Percentiles rank a stretch among this genome's conserved stretches.
These are phyloP conservation scores for Colletotrichum orchidophilum DNA, from an alignment of 2,329 filamentous ascomycete species.

Conservation along the genomic window DNA sequence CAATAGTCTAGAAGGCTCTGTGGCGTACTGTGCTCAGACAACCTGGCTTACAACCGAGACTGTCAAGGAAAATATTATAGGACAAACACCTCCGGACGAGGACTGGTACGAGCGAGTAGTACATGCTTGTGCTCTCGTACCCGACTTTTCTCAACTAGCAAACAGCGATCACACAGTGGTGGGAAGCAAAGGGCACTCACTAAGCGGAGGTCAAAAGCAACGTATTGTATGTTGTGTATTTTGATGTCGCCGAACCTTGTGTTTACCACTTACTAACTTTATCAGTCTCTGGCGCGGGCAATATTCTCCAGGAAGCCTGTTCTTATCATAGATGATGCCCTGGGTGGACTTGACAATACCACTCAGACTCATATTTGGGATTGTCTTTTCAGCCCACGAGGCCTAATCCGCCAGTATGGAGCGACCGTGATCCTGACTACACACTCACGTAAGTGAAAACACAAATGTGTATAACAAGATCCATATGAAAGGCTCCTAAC, in stretches of 20 bases:
- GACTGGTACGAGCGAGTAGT: constrained; percentile 38
- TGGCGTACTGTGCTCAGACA: constrained; percentile 38
- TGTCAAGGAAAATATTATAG: constrained; percentile 39
- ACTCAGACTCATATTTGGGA: constrained; percentile 53
- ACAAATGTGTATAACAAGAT: constrained; percentile 22
- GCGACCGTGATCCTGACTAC: constrained; percentile 46
- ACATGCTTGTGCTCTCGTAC: constrained; percentile 32
- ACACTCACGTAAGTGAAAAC: constrained; percentile 40
- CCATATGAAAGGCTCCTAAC: not conserved
- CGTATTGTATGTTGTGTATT: constrained; percentile 40
- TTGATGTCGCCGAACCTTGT: not conserved
- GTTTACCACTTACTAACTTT: not conserved
- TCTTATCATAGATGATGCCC: constrained; percentile 50
- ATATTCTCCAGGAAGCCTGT: constrained; percentile 44
- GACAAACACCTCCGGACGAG: constrained; percentile 31
- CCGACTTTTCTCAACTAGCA: constrained; percentile 36
- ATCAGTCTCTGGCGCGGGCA: constrained; percentile 44
- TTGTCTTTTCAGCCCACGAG: constrained; percentile 46
- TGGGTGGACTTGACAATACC: constrained; percentile 51
- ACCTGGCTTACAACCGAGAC: constrained; percentile 39
- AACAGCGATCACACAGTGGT: constrained; percentile 39
- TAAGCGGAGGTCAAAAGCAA: constrained; percentile 48
- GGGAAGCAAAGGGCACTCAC: constrained; percentile 44
- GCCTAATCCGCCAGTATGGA: constrained; percentile 44
- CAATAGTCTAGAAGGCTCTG: not conserved